phyloP scores from a whole-genome alignment of 305 asterid genomes.

The Fraxinus sp. region DNA sequence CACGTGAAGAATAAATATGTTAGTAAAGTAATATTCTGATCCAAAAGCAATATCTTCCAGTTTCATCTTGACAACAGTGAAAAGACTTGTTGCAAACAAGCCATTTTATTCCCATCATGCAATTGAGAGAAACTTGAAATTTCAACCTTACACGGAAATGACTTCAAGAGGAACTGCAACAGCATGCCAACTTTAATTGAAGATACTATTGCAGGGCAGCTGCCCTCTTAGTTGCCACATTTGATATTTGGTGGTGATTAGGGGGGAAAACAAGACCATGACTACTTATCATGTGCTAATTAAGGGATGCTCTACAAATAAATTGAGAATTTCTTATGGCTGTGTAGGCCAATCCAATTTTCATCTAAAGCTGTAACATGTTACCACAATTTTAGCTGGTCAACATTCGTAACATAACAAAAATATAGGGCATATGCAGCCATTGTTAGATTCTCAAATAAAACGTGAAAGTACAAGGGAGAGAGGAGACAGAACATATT shows the following conservation, averaged over 20 bases:
- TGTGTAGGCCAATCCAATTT: not conserved
- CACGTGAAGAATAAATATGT: slow-evolving; percentile 4
- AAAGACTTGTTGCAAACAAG: not conserved
- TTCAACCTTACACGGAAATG: not conserved
- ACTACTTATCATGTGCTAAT: not conserved
- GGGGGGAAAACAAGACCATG: not conserved
- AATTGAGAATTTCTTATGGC: not conserved
- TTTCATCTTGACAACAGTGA: slow-evolving; percentile 4
- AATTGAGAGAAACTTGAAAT: not conserved
- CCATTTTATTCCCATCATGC: not conserved
- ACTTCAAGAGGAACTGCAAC: not conserved
- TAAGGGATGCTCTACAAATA: not conserved
- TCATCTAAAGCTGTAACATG: not conserved
- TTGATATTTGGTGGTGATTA: not conserved
- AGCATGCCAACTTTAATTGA: not conserved
- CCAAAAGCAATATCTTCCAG: slow-evolving; percentile 22
- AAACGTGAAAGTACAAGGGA: not conserved
- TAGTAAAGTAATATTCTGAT: slow-evolving; percentile 21
- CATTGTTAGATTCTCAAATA: not conserved
- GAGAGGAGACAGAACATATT: not conserved
- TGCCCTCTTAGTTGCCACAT: not conserved
- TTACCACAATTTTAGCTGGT: not conserved
- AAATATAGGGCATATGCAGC: not conserved
- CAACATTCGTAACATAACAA: not conserved
- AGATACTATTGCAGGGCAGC: not conserved